These are phyloP conservation scores for Agaricus blazei DNA, from an alignment of 768 basidiomycete genomes.

Conservation along the genomic window DNA sequence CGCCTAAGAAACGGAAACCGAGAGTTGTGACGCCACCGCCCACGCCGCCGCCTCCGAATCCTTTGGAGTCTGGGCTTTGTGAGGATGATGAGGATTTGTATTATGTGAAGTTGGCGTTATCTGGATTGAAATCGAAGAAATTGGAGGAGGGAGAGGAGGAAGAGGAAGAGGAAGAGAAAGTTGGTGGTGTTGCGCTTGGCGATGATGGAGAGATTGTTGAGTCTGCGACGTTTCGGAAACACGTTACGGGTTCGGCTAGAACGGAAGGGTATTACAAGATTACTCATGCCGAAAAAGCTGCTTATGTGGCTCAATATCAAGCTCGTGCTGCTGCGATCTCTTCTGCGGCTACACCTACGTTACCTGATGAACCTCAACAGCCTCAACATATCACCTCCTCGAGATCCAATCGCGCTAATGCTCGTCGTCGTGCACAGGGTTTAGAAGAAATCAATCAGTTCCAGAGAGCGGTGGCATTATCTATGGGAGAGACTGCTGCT, in stretches of 20 bases:
- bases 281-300: conserved; percentile 84
- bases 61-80: conserved; percentile 52
- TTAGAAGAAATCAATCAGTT: conserved; percentile 94
- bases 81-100: conserved; percentile 90
- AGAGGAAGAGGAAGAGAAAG: background rate
- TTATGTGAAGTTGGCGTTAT: conserved; percentile 61
- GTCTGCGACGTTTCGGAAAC: conserved; percentile 60
- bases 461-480: conserved; percentile 71
- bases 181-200: background rate
- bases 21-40: conserved; percentile 32
- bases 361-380: conserved; percentile 41
- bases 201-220: conserved; percentile 21
- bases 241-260: conserved; percentile 81
- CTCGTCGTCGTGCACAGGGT: conserved; percentile 85
- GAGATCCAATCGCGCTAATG: conserved; percentile 88
- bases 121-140: conserved; percentile 27
- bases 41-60: conserved; percentile 50
- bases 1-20: conserved; percentile 26
- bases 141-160: conserved; percentile 16
- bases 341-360: conserved; percentile 29
- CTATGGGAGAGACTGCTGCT: conserved; percentile 67
- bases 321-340: conserved; percentile 37
- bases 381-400: conserved; percentile 66
- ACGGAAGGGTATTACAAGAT: conserved; percentile 97
- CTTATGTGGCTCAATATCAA: conserved; percentile 88